Base-by-base conservation (phyloP, 1,284 basidiomycete genomes). In the Meripilus lineatus region DNA sequence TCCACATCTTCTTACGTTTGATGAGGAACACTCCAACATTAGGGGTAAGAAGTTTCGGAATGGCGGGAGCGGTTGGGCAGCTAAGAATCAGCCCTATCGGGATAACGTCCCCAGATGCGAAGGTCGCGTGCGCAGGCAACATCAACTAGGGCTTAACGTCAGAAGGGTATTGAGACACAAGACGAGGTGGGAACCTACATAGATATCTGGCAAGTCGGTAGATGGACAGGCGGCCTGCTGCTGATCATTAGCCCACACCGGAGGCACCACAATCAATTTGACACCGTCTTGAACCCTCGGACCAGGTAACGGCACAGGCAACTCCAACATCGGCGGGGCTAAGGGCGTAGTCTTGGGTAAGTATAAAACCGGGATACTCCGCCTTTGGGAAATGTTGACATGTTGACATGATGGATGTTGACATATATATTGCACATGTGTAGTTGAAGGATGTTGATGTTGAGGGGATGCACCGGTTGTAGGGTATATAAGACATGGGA, bases 61-160 rank as follows among this genome's bases (percentile, higher is more conserved):
- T 54, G 4, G 62, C 64, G 5, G 71, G 70, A 10, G 67, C 58
- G 5, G 58, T 48, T 1, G 58, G 62, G 35, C 66, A 70, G n/a
- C 62, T 56, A 17, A 73, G 58, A 39, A 58, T 65, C 23, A 74
- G 42, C 32, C 58, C 63, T 26, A 74, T 57, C 5, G 70, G 70
- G 39, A 75, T 65, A 13, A 50, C 51, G 46, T 69, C 65, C 13
- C 72, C 71, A 3, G 73, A 68, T 20, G 69, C 55, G 52, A 66
- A 71, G 20, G 57, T 63, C 38, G 57, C 51, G 10, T 62, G 60
- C 17, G 60, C 50, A 4, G 72, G 69, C 38, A 72, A 45, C 5
- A 66, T 66, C 23, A 72, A 52, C 72, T 75, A 47, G 3, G 24
- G 15, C n/a, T 22, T 17, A 22, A 13, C 36, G 28, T 30, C n/a